phyloP scores from a whole-genome alignment of 2,329 filamentous ascomycete species.

The Leptographium galeiforme region DNA sequence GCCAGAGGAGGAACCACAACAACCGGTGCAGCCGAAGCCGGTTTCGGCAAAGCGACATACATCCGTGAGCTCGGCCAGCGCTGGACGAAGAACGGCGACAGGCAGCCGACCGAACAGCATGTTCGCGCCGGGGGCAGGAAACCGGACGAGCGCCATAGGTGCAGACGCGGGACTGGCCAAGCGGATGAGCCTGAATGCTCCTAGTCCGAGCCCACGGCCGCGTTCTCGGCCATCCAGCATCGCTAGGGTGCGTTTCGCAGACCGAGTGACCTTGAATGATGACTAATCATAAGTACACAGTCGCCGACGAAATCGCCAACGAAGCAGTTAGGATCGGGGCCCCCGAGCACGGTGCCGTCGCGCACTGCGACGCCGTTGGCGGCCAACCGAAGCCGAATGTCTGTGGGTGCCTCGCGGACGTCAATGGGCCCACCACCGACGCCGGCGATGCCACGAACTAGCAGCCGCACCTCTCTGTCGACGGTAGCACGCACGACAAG shows the following conservation, averaged over 20 bases:
- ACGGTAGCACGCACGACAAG: conserved; percentile 11
- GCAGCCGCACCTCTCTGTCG: conserved; percentile 27
- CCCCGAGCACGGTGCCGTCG: conserved; percentile 44
- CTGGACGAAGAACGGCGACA: conserved; percentile 15
- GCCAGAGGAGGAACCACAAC: background rate
- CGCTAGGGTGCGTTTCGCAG: conserved; percentile 36
- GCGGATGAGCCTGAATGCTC: conserved; percentile 56
- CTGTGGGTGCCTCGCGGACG: conserved; percentile 37
- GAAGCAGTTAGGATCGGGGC: conserved; percentile 49
- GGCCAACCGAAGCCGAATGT: conserved; percentile 31
- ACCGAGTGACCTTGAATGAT: background rate
- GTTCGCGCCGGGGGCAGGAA: conserved; percentile 16
- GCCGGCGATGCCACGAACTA: conserved; percentile 25
- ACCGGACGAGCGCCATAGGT: conserved; percentile 22
- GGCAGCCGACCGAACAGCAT: conserved; percentile 36
- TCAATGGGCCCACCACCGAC: conserved; percentile 56
- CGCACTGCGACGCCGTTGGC: conserved; percentile 53
- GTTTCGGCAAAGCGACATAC: background rate
- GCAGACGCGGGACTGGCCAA: conserved; percentile 42
- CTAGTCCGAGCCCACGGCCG: conserved; percentile 58
- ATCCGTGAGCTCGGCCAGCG: conserved; percentile 12
- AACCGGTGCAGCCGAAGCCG: conserved; percentile 12
- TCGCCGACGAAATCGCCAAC: conserved; percentile 70
- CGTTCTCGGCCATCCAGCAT: conserved; percentile 44
- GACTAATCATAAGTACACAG: conserved; percentile 22